These are phyloP conservation scores for Candida dubliniensis DNA, from an alignment of 1,139 yeast species.

Conservation along the genomic window DNA sequence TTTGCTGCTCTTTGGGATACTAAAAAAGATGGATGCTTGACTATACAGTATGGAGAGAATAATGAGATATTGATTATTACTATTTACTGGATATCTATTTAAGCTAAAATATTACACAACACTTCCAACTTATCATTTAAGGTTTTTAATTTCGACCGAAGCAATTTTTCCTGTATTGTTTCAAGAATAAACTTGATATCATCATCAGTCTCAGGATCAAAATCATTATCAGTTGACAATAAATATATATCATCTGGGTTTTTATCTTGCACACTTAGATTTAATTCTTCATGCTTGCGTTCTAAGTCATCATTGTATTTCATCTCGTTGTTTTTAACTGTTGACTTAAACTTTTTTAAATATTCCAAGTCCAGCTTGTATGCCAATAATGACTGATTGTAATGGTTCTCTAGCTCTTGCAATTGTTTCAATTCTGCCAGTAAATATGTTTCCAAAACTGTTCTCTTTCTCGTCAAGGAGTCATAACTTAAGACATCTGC, in stretches of 20 bases:
- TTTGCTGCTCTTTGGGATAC: conserved; percentile 44
- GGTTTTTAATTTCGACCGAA: conserved; percentile 15
- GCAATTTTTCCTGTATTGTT: conserved; percentile 14
- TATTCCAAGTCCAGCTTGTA: conserved; percentile 36
- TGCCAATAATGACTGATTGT: conserved; percentile 22
- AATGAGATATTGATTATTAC: conserved; percentile 21
- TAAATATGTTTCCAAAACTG: conserved; percentile 37
- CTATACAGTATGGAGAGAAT: conserved; percentile 17
- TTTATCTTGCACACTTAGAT: conserved; percentile 9
- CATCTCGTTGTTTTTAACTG: conserved; percentile 15
- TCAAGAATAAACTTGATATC: conserved; percentile 23
- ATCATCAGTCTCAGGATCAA: conserved; percentile 28
- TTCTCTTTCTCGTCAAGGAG: conserved; percentile 29
- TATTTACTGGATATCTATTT: conserved; percentile 29
- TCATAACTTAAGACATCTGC: conserved; percentile 35
- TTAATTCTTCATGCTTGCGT: conserved; percentile 11
- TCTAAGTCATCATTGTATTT: conserved; percentile 14
- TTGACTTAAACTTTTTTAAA: conserved; percentile 27
- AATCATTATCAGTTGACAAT: conserved; percentile 10
- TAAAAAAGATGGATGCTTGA: conserved; percentile 38
- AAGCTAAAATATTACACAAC: conserved; percentile 27
- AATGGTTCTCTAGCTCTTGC: conserved; percentile 31
- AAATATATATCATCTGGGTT: conserved; percentile 5
- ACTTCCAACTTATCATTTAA: conserved; percentile 30
- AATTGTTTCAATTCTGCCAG: conserved; percentile 45